phyloP scores from a whole-genome alignment of 2,329 filamentous ascomycete species.

The Paraphoma sp. region DNA sequence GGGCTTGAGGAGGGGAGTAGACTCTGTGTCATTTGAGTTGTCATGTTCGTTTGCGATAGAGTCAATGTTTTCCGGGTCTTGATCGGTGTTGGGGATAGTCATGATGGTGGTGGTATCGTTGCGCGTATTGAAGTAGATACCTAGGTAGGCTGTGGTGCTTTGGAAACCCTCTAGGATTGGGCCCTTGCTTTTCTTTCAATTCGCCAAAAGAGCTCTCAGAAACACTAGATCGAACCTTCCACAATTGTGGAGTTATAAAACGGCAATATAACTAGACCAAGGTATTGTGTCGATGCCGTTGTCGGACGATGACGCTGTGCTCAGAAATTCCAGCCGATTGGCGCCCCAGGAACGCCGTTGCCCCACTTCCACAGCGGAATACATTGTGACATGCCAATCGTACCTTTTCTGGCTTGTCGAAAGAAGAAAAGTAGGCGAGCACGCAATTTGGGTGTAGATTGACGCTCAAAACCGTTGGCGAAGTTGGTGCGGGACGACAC shows the following conservation, averaged over 20 bases:
- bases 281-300: not conserved
- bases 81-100: no score
- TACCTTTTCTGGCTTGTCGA: not conserved
- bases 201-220: no score
- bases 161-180: no score
- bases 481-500: not conserved
- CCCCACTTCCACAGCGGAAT: not conserved
- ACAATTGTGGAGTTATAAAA: no score
- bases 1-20: slow-evolving; percentile 21
- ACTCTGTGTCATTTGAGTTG: no score
- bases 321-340: not conserved
- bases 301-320: not conserved
- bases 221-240: no score
- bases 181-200: no score
- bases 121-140: no score
- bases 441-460: slow-evolving; percentile 13
- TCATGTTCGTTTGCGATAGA: not conserved
- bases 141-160: no score
- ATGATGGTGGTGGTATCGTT: no score
- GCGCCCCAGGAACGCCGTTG: slow-evolving; percentile 1
- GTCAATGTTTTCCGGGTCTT: not conserved
- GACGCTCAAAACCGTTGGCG: slow-evolving; percentile 6
- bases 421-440: slow-evolving; percentile 3
- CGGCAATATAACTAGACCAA: no score
- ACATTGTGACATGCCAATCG: not conserved